A percentile compares a stretch with the other conserved stretches of the same genome.
Conservation (phyloP, 2,329 filamentous ascomycete genomes). For the Leptographium wingfieldii region DNA sequence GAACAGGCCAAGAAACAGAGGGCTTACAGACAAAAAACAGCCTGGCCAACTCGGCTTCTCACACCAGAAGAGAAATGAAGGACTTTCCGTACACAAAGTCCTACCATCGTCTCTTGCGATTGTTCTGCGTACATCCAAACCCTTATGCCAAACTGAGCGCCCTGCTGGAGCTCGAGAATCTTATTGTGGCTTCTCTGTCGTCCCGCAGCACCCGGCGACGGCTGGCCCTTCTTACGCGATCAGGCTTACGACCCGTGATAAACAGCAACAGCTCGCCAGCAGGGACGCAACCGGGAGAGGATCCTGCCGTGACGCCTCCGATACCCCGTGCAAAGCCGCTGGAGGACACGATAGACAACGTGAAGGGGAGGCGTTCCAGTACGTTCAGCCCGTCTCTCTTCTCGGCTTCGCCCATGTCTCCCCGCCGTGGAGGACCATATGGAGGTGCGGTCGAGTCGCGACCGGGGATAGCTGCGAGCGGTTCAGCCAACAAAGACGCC, state of each 20-base stretch:
- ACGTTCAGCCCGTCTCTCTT: slow-evolving; percentile 27
- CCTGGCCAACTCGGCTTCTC: background rate
- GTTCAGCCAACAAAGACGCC: slow-evolving; percentile 44
- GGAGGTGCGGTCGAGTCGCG: slow-evolving; percentile 35
- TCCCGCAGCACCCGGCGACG: slow-evolving; percentile 32
- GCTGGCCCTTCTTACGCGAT: slow-evolving; percentile 23
- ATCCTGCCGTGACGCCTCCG: background rate
- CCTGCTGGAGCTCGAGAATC: slow-evolving; percentile 67
- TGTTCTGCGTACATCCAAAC: slow-evolving; percentile 82
- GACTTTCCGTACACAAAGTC: slow-evolving; percentile 73
- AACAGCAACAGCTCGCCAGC: background rate
- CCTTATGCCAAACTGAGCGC: slow-evolving; percentile 77
- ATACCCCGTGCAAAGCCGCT: slow-evolving; percentile 32
- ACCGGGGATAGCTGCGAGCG: slow-evolving; percentile 32
- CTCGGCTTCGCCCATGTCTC: slow-evolving; percentile 14
- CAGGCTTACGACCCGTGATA: slow-evolving; percentile 6
- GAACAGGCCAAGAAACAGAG: slow-evolving; percentile 27
- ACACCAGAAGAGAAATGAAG: slow-evolving; percentile 15
- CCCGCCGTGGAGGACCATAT: slow-evolving; percentile 14
- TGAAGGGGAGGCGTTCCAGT: slow-evolving; percentile 55
- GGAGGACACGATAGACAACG: slow-evolving; percentile 57
- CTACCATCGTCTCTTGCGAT: slow-evolving; percentile 66
- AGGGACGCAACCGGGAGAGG: background rate
- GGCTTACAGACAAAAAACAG: slow-evolving; percentile 13
- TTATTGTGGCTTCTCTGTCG: slow-evolving; percentile 65